Base-by-base conservation (phyloP, 2,329 filamentous ascomycete species). In the Aphanoascus verrucosus region DNA sequence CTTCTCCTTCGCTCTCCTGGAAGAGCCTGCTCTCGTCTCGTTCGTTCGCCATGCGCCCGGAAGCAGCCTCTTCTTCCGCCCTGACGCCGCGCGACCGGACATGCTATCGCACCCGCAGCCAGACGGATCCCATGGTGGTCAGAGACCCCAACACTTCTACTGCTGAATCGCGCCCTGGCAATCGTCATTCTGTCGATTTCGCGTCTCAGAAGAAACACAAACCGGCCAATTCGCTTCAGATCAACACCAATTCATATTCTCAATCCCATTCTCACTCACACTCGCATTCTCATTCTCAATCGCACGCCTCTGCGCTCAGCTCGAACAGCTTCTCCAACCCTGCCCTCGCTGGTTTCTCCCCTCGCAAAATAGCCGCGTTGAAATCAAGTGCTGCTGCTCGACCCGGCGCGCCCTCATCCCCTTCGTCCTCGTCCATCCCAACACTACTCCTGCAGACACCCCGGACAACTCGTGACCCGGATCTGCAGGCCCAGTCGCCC, bases 401-500 rank as follows among this genome's bases (percentile, higher is more conserved):
- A 44, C n/a, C 57, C 54, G 38, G 48, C 53, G 12, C 54, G 49
- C 23, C 35, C n/a, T 14, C 42, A 7, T 28, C 23, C 7, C 23
- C 23, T 7, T 28, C 23, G 23, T 45, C 23, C 6, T 52, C 43
- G 12, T 52, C 52, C 23, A 48, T 54, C 45, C 53, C 58, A 23
- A 49, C 50, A 31, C 47, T 54, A 17, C 37, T 54, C 34, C 46
- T 54, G 44, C 59, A 57, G 56, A 56, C 55, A 32, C 60, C 58
- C 56, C 61, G 56, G 52, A 58, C 61, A 57, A 57, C 63, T 58
- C 62, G 64, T 65, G 64, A 66, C 59, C 50, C 59, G 53, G 61
- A 59, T 59, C 60, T 58, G 56, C 55, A 55, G 42, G 58, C 59
- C 23, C 58, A 55, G 34, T 53, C 54, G 32, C 49, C 54, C 49